These are phyloP conservation scores for Candida maesae DNA, from an alignment of 805 yeast genomes.

Conservation along the genomic window DNA sequence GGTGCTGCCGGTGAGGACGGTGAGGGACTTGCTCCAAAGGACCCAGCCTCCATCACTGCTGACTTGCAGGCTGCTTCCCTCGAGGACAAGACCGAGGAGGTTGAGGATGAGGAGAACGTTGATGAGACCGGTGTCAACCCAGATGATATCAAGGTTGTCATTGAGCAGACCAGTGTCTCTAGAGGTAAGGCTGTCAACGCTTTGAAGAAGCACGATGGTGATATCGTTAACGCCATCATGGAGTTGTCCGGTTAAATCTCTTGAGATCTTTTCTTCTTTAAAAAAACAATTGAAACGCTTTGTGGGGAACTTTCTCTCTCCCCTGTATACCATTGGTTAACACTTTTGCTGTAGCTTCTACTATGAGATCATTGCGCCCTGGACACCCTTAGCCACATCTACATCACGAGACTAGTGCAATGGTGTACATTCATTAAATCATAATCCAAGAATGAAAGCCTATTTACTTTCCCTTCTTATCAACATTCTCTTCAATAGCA, in stretches of 20 bases:
- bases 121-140: slow-evolving; percentile 83
- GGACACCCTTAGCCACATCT: too few relatives aligned
- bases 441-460: too few relatives aligned
- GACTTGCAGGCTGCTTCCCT: slow-evolving; percentile 71
- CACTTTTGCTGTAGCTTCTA: too few relatives aligned
- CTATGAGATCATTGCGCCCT: too few relatives aligned
- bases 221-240: slow-evolving; percentile 96
- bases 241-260: slow-evolving; percentile 42
- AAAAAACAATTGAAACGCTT: too few relatives aligned
- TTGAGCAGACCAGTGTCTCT: slow-evolving; percentile 88
- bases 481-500: too few relatives aligned
- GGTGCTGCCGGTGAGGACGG: slow-evolving; percentile 42
- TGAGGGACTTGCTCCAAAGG: slow-evolving; percentile 63
- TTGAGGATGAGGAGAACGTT: slow-evolving; percentile 61
- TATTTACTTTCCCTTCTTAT: too few relatives aligned
- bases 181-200: slow-evolving; percentile 91
- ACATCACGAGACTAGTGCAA: too few relatives aligned
- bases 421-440: too few relatives aligned
- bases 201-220: slow-evolving; percentile 82
- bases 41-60: slow-evolving; percentile 77
- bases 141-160: slow-evolving; percentile 79
- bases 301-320: too few relatives aligned
- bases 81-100: slow-evolving; percentile 39
- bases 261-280: not conserved
- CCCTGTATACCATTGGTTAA: too few relatives aligned